Evolutionary conservation across 495 filamentous ascomycete species (phyloP).

Genomic region (Staphylotrichum longicolle): DNA sequence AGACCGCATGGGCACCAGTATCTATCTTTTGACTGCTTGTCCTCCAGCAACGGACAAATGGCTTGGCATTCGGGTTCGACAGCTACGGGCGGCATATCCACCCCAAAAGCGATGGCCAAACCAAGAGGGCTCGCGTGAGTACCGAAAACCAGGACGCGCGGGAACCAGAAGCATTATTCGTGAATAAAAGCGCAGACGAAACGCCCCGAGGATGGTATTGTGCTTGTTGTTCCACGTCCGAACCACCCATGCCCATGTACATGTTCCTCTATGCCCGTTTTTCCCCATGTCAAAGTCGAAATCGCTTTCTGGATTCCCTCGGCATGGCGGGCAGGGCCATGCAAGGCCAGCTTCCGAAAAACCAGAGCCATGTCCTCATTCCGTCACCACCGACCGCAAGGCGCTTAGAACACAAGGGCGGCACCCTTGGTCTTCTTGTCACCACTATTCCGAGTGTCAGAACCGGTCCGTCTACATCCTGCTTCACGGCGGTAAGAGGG

Average conservation of each 20-base stretch:
- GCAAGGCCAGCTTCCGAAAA: constrained; percentile 32
- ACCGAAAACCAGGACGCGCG: constrained; percentile 5
- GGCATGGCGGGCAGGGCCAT: constrained; percentile 33
- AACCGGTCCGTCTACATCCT: constrained; percentile 8
- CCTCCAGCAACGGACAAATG: neutral
- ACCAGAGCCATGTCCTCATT: constrained; percentile 30
- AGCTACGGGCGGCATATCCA: constrained; percentile 5
- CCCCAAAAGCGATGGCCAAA: neutral
- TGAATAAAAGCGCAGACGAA: constrained; percentile 38
- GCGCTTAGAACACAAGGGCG: constrained; percentile 90
- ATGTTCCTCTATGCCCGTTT: constrained; percentile 34
- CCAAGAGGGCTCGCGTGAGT: neutral
- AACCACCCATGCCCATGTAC: constrained; percentile 41
- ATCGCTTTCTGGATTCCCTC: constrained; percentile 28
- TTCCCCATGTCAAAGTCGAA: constrained; percentile 35
- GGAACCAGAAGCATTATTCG: constrained; percentile 33
- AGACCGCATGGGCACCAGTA: no score
- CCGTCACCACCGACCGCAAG: constrained; percentile 27
- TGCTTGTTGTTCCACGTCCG: constrained; percentile 36
- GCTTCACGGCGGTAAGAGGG: constrained; percentile 5
- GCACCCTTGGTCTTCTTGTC: constrained; percentile 99
- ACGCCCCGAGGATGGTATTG: constrained; percentile 42
- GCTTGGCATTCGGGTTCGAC: constrained; percentile 10
- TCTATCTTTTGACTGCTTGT: no score
- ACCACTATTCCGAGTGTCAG: constrained; percentile 62